phyloP scores from a whole-genome alignment of 2,329 filamentous ascomycete genomes.

The Penicillium sp. region DNA sequence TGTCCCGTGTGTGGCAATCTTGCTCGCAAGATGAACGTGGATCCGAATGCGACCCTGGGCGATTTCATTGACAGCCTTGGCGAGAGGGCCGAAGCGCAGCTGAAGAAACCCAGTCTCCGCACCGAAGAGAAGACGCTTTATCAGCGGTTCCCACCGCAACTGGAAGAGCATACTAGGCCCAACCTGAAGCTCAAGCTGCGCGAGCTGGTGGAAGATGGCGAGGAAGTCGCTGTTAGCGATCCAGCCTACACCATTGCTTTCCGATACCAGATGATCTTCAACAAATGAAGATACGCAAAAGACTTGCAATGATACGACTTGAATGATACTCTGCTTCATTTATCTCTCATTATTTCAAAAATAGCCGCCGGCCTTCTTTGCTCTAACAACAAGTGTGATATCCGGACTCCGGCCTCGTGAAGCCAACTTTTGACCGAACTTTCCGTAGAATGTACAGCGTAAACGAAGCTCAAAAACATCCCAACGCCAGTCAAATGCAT shows the following conservation, averaged over 20 bases:
- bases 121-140: slow-evolving; percentile 80
- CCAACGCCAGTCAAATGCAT: slow-evolving; percentile 41
- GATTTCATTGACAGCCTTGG: slow-evolving; percentile 82
- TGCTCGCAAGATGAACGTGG: slow-evolving; percentile 67
- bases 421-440: slow-evolving; percentile 30
- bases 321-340: slow-evolving; percentile 9
- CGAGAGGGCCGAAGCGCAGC: slow-evolving; percentile 77
- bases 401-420: slow-evolving; percentile 32
- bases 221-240: slow-evolving; percentile 89
- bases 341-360: slow-evolving; percentile 19
- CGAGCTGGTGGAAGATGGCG: slow-evolving; percentile 72
- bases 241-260: slow-evolving; percentile 76
- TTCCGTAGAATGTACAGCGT: slow-evolving; percentile 34
- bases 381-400: slow-evolving; percentile 25
- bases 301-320: slow-evolving; percentile 4
- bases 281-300: slow-evolving; percentile 7
- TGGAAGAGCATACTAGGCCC: slow-evolving; percentile 77
- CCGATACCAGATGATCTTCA: slow-evolving; percentile 54
- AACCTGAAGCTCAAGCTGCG: slow-evolving; percentile 74
- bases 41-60: slow-evolving; percentile 66
- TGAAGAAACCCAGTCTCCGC: slow-evolving; percentile 87
- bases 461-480: slow-evolving; percentile 27
- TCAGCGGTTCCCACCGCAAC: slow-evolving; percentile 73
- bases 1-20: slow-evolving; percentile 89
- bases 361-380: slow-evolving; percentile 24